Evolutionary conservation across 352 stramenopile genomes (phyloP).

Genomic region (Pythium rishiriense): DNA sequence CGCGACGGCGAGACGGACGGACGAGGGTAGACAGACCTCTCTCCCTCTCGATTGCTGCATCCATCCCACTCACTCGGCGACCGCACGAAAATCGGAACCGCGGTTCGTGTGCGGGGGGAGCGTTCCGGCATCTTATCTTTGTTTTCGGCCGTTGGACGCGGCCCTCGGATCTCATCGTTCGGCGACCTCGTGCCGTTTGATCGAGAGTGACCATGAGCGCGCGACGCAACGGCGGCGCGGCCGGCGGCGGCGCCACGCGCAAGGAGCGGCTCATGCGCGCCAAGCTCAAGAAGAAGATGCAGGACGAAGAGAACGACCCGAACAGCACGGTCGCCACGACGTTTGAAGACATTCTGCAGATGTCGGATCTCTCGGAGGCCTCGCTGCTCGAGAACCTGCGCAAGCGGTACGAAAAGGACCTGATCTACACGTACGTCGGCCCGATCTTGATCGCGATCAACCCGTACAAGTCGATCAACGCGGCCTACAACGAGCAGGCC

Average conservation of each 20-base stretch:
- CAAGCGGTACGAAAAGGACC: constrained; percentile 89
- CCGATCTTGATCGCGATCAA: constrained; percentile 92
- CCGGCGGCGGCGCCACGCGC: constrained; percentile 44
- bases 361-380: constrained; percentile 88
- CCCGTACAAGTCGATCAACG: constrained; percentile 84
- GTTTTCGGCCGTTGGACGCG: neutral
- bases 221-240: constrained; percentile 38
- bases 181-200: too few species aligned
- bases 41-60: neutral
- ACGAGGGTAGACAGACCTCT: constrained; percentile 9
- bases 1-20: constrained; percentile 15
- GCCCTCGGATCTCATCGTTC: neutral
- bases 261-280: constrained; percentile 85
- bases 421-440: constrained; percentile 95
- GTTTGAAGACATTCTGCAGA: constrained; percentile 89
- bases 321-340: constrained; percentile 39
- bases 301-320: constrained; percentile 57
- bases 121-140: neutral
- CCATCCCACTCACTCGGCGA: neutral
- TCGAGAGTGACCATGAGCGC: constrained; percentile 14
- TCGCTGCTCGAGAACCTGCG: constrained; percentile 89
- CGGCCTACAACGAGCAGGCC: constrained; percentile 63
- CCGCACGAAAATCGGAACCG: constrained; percentile 7
- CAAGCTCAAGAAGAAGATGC: constrained; percentile 88
- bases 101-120: neutral